These are phyloP conservation scores for Euphorbia corollata DNA, from an alignment of 441 rosid genomes.

Conservation along the genomic window DNA sequence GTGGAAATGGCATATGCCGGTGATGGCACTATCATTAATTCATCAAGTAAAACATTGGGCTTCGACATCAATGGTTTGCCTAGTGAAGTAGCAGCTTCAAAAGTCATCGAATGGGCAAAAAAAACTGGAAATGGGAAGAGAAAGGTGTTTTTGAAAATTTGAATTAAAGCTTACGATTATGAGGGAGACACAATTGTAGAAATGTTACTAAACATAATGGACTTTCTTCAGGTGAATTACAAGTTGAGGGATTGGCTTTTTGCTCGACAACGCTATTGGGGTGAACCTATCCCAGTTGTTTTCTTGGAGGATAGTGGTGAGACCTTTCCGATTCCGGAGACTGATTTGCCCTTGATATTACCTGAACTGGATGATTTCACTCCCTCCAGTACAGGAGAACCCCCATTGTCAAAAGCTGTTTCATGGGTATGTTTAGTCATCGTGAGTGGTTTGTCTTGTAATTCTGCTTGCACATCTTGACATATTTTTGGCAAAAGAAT, in stretches of 20 bases:
- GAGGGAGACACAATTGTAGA: conserved; percentile 16
- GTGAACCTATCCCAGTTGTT: conserved; percentile 90
- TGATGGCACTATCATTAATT: conserved; percentile 53
- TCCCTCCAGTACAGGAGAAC: conserved; percentile 92
- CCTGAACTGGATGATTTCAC: conserved; percentile 93
- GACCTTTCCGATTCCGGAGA: conserved; percentile 60
- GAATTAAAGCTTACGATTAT: background rate
- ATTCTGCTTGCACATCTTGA: background rate
- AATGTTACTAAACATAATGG: conserved; percentile 2
- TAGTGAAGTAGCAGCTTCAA: conserved; percentile 58
- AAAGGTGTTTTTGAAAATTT: conserved; percentile 43
- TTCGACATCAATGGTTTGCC: conserved; percentile 76
- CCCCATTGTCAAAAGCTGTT: conserved; percentile 75
- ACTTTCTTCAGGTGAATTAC: conserved; percentile 63
- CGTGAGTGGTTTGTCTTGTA: background rate
- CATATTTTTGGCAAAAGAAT: background rate
- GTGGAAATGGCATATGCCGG: conserved; percentile 52
- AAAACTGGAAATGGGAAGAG: conserved; percentile 70
- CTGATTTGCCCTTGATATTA: conserved; percentile 73
- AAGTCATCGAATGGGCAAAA: conserved; percentile 79
- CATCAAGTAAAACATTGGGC: conserved; percentile 49
- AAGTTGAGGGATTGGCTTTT: conserved; percentile 98
- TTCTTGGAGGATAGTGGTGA: conserved; percentile 64
- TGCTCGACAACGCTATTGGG: conserved; percentile 99
- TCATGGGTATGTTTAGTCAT: conserved; percentile 54